Conservation (phyloP, 2,329 filamentous ascomycete species). For the Calonectria pseudoturangicola region DNA sequence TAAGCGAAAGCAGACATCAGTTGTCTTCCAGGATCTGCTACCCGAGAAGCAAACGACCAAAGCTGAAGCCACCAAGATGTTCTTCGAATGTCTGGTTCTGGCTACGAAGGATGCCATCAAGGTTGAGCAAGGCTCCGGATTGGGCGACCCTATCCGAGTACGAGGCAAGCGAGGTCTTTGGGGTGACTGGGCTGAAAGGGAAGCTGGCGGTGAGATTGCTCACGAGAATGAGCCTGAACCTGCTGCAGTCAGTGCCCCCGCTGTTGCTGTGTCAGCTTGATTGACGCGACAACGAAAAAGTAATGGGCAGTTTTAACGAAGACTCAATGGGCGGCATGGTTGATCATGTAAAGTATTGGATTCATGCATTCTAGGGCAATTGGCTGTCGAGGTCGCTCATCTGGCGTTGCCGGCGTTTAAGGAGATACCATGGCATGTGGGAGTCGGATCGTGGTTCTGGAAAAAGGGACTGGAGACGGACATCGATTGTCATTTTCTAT, state of each 20-base stretch:
- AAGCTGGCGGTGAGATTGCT: slow-evolving; percentile 78
- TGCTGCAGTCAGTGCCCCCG: slow-evolving; percentile 56
- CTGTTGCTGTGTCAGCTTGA: slow-evolving; percentile 64
- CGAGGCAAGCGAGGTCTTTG: slow-evolving; percentile 96
- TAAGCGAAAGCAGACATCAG: slow-evolving; percentile 83
- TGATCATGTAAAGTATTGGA: slow-evolving; percentile 60
- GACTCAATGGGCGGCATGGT: slow-evolving; percentile 51
- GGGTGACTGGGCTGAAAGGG: slow-evolving; percentile 94
- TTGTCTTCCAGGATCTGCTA: slow-evolving; percentile 93
- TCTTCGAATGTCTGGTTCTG: slow-evolving; percentile 96
- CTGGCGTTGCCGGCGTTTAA: slow-evolving; percentile 63
- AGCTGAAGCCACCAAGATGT: slow-evolving; percentile 98
- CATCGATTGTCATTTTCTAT: slow-evolving; percentile 42
- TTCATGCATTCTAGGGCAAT: slow-evolving; percentile 58
- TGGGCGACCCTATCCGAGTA: slow-evolving; percentile 89
- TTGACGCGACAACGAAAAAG: slow-evolving; percentile 26
- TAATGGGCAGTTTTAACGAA: slow-evolving; percentile 46
- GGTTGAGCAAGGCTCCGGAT: slow-evolving; percentile 87
- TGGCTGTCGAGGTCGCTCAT: slow-evolving; percentile 55
- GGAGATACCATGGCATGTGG: slow-evolving; percentile 62
- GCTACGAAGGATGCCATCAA: slow-evolving; percentile 99
- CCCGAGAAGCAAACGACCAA: slow-evolving; percentile 88
- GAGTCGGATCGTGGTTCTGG: slow-evolving; percentile 53
- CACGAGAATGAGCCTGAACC: slow-evolving; percentile 67
- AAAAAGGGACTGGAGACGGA: slow-evolving; percentile 48